Base-by-base conservation (phyloP, 2,329 filamentous ascomycete genomes). In the Didymella lethalis region DNA sequence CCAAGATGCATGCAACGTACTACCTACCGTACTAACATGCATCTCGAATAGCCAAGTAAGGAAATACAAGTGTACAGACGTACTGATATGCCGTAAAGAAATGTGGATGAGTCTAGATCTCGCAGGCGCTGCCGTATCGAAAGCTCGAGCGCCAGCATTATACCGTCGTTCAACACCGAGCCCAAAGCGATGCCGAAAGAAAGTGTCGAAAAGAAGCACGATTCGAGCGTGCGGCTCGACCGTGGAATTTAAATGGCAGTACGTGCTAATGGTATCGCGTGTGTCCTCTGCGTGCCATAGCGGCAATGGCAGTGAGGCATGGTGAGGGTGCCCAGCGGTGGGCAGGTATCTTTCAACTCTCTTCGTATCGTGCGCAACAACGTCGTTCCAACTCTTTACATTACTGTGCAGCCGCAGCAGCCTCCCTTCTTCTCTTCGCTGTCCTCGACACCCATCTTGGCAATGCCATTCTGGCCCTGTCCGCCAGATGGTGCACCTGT, bases 341-440 rank as follows among this genome's bases (percentile, higher is more conserved):
- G 65, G 58, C 64, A 69, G 64, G 68, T 69, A 69, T 70, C 64
- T 64, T 65, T 59, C 61, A 64, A 62, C 64, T 63, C 60, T 56
- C 59, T 52, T 60, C 36, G 48, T 60, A 56, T 55, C 52, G 31
- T 60, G 48, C 23, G 56, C 53, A 61, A 60, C 52, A 57, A 59
- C 25, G 18, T 57, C 41, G 28, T 57, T 47, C 53, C 49, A 49
- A 23, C 58, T 41, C 54, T 48, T 67, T 87, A 95, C 93, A 97
- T 96, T 76, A 97, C 85, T 76, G 91, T 85, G 80, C 93, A 97
- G 80, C 86, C 83, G 81, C 93, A 96, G 85, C 93, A 97, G 85
- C 93, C 97, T 67, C 92, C 79, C 68, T 86, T 82, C 75, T 89
- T 86, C 70, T 84, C 80, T 69, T 88, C 85, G 63, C 86, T 85